Evolutionary conservation across 176 grass and related monocot species (phyloP).

Genomic region (Juncus inflexus): DNA sequence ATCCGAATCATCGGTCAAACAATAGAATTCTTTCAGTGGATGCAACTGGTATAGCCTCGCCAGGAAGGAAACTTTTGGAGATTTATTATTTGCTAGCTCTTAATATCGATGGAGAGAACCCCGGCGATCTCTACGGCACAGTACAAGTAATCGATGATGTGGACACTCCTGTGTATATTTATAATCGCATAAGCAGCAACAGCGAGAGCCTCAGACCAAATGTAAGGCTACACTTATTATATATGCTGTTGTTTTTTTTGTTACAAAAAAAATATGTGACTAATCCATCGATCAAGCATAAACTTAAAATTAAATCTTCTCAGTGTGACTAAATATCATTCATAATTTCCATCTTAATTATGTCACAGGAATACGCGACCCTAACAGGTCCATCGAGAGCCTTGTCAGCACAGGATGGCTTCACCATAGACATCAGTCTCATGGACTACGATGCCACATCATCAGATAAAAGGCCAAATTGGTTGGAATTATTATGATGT

Average conservation of each 20-base stretch:
- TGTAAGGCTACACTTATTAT: not conserved
- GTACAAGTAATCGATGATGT: constrained; percentile 9
- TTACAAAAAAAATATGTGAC: not conserved
- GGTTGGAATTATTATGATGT: constrained; percentile 17
- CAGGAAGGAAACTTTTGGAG: constrained; percentile 23
- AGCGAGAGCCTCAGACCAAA: constrained; percentile 1
- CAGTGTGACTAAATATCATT: no score
- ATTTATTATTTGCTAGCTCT: constrained; percentile 16
- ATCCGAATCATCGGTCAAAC: not conserved
- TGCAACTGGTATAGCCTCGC: not conserved
- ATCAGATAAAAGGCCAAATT: constrained; percentile 22
- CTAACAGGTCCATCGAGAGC: constrained; percentile 33
- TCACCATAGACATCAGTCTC: constrained; percentile 20
- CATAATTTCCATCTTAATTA: constrained; percentile 1
- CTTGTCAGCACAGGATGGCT: constrained; percentile 26
- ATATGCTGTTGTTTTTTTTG: not conserved
- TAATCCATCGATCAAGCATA: not conserved
- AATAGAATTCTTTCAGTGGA: not conserved
- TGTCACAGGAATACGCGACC: constrained; percentile 13
- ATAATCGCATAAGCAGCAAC: constrained; percentile 7
- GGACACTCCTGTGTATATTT: constrained; percentile 1
- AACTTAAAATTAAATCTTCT: no score
- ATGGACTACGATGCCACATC: constrained; percentile 27
- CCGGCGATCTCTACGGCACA: constrained; percentile 29
- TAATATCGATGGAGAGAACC: constrained; percentile 29